These are phyloP conservation scores for Fistulina hepatica DNA, from an alignment of 1,284 basidiomycete species.

Conservation along the genomic window DNA sequence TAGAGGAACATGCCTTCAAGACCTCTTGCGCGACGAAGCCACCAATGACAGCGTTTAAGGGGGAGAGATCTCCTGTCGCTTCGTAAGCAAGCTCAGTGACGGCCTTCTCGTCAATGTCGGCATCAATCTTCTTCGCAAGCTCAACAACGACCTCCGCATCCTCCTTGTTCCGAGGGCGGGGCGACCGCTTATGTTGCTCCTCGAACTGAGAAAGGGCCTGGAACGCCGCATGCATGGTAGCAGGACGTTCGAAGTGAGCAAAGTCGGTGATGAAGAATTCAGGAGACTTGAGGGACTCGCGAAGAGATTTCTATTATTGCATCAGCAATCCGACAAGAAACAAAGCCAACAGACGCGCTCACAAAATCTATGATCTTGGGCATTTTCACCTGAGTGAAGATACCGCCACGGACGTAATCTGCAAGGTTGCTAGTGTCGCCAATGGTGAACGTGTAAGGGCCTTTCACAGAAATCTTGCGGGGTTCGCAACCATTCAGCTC, in stretches of 20 bases:
- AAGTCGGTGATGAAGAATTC: slow-evolving; percentile 96
- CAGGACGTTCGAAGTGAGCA: slow-evolving; percentile 92
- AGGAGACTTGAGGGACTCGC: slow-evolving; percentile 75
- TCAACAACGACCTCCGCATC: slow-evolving; percentile 70
- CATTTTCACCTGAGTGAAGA: slow-evolving; percentile 99
- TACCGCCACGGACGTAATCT: slow-evolving; percentile 82
- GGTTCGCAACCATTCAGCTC: slow-evolving; percentile 88
- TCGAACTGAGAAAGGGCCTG: slow-evolving; percentile 85
- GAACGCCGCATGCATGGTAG: slow-evolving; percentile 88
- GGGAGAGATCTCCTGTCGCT: slow-evolving; percentile 86
- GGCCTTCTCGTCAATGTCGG: slow-evolving; percentile 72
- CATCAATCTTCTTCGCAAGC: slow-evolving; percentile 71
- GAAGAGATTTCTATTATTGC: slow-evolving; percentile 94
- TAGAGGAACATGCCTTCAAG: slow-evolving; percentile 94
- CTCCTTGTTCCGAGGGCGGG: slow-evolving; percentile 73
- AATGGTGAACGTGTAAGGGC: slow-evolving; percentile 92
- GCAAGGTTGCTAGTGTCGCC: slow-evolving; percentile 77
- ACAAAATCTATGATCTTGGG: slow-evolving; percentile 93
- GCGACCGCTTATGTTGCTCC: slow-evolving; percentile 59
- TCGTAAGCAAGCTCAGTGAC: slow-evolving; percentile 86
- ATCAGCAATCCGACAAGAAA: slow-evolving; percentile 3
- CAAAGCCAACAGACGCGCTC: slow-evolving; percentile 23
- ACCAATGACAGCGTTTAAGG: slow-evolving; percentile 89
- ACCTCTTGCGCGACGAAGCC: slow-evolving; percentile 98
- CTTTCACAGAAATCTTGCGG: slow-evolving; percentile 87